Conservation (phyloP, 2,329 filamentous ascomycete genomes). For the Aschersonia sp. region DNA sequence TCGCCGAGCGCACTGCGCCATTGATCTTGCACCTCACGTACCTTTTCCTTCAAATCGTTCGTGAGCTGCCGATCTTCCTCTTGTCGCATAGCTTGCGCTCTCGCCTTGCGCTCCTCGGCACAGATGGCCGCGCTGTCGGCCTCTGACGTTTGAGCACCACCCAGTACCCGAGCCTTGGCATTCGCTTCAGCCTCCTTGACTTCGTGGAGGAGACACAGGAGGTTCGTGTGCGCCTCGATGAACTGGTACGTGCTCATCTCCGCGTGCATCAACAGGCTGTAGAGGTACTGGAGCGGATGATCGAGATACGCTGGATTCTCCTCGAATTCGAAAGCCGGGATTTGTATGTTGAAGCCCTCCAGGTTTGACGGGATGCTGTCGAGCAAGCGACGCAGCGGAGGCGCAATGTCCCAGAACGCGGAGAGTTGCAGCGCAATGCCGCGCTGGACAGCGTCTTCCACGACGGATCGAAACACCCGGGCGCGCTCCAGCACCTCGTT, state of each 20-base stretch:
- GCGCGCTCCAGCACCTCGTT: slow-evolving; percentile 59
- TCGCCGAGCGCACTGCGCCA: slow-evolving; percentile 81
- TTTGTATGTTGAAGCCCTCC: slow-evolving; percentile 53
- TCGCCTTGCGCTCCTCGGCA: slow-evolving; percentile 19
- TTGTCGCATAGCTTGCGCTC: slow-evolving; percentile 41
- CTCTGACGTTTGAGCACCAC: slow-evolving; percentile 44
- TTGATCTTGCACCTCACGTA: slow-evolving; percentile 76
- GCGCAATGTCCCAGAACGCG: slow-evolving; percentile 96
- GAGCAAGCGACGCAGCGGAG: slow-evolving; percentile 60
- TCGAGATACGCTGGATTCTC: slow-evolving; percentile 74
- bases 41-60: slow-evolving; percentile 84
- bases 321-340: slow-evolving; percentile 63
- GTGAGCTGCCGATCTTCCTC: slow-evolving; percentile 60
- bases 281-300: slow-evolving; percentile 83
- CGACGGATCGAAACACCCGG: slow-evolving; percentile 60
- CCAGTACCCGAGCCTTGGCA: slow-evolving; percentile 49
- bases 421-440: slow-evolving; percentile 86
- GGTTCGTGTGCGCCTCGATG: slow-evolving; percentile 85
- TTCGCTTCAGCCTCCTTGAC: slow-evolving; percentile 67
- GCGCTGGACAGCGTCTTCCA: slow-evolving; percentile 72
- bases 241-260: slow-evolving; percentile 94
- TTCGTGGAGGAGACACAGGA: slow-evolving; percentile 81
- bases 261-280: slow-evolving; percentile 68
- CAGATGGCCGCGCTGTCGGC: slow-evolving; percentile 16
- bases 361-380: slow-evolving; percentile 59